phyloP scores from a whole-genome alignment of 306 rosid genomes.

The Inga leiocalycina region DNA sequence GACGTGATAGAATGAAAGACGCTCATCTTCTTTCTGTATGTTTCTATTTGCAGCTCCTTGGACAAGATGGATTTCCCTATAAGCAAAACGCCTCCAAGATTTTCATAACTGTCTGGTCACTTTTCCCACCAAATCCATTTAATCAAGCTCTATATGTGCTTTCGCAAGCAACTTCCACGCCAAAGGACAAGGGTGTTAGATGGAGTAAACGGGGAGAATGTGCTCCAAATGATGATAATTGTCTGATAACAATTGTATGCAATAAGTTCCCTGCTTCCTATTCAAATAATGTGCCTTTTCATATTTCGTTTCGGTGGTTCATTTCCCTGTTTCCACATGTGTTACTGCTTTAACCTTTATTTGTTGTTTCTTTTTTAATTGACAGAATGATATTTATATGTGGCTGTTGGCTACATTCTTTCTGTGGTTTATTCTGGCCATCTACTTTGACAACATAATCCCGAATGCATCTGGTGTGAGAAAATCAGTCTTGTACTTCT shows the following conservation, averaged over 20 bases:
- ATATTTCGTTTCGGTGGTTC: not conserved
- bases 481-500: slow-evolving; percentile 70
- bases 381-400: slow-evolving; percentile 67
- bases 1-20: slow-evolving; percentile 21
- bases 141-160: slow-evolving; percentile 64
- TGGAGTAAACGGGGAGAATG: slow-evolving; percentile 75
- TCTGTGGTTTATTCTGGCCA: slow-evolving; percentile 78
- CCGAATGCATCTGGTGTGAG: slow-evolving; percentile 90
- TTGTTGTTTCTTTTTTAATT: slow-evolving; percentile 36
- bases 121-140: slow-evolving; percentile 89
- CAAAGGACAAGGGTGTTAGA: slow-evolving; percentile 66
- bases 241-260: slow-evolving; percentile 78
- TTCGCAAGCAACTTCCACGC: slow-evolving; percentile 53
- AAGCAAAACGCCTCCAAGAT: not conserved
- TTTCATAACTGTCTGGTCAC: slow-evolving; percentile 59
- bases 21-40: slow-evolving; percentile 25
- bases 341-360: not conserved
- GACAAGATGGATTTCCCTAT: slow-evolving; percentile 64
- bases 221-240: slow-evolving; percentile 35
- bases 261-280: slow-evolving; percentile 6
- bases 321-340: slow-evolving; percentile 13
- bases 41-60: slow-evolving; percentile 54
- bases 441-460: slow-evolving; percentile 86
- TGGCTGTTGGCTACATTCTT: slow-evolving; percentile 75
- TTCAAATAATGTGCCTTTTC: too few relatives aligned